Evolutionary conservation across 2,329 filamentous ascomycete species (phyloP).

Genomic region (Meredithiella fracta): DNA sequence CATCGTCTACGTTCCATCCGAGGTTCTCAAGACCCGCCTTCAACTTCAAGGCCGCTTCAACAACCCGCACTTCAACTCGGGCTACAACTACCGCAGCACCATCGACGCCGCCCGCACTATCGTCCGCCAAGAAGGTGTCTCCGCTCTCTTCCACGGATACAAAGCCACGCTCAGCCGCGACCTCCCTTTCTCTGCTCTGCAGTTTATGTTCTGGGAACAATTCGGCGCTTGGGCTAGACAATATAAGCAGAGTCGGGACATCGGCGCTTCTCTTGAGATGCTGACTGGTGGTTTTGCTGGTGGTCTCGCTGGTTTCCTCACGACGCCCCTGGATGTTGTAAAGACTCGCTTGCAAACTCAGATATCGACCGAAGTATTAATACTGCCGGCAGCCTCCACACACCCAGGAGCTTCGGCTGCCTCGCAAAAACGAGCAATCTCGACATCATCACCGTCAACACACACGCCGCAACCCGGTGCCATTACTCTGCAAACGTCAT

Average conservation of each 20-base stretch:
- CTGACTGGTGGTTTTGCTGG: constrained; percentile 79
- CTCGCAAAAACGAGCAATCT: constrained; percentile 56
- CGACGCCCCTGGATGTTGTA: constrained; percentile 90
- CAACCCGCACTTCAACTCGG: constrained; percentile 82
- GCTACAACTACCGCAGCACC: constrained; percentile 88
- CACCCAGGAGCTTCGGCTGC: constrained; percentile 12
- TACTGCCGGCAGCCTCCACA: constrained; percentile 14
- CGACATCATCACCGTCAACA: constrained; percentile 77
- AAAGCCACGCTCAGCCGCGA: constrained; percentile 90
- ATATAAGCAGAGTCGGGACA: constrained; percentile 65
- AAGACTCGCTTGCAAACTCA: constrained; percentile 96
- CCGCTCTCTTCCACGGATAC: constrained; percentile 89
- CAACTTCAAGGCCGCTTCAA: constrained; percentile 91
- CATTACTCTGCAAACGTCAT: constrained; percentile 71
- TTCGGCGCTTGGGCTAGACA: constrained; percentile 66
- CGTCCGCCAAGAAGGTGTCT: constrained; percentile 60
- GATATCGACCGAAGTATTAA: constrained; percentile 31
- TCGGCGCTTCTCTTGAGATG: constrained; percentile 72
- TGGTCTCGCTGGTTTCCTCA: constrained; percentile 83
- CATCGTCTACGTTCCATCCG: constrained; percentile 86
- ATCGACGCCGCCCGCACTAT: constrained; percentile 76
- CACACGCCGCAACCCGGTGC: constrained; percentile 65
- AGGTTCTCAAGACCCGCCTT: constrained; percentile 91
- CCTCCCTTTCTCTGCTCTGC: constrained; percentile 84
- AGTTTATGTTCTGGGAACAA: constrained; percentile 97